Percentiles rank a stretch among this genome's conserved stretches.
These are phyloP conservation scores for Fusarium proliferatum DNA, from an alignment of 2,329 filamentous ascomycete genomes.

Conservation along the genomic window DNA sequence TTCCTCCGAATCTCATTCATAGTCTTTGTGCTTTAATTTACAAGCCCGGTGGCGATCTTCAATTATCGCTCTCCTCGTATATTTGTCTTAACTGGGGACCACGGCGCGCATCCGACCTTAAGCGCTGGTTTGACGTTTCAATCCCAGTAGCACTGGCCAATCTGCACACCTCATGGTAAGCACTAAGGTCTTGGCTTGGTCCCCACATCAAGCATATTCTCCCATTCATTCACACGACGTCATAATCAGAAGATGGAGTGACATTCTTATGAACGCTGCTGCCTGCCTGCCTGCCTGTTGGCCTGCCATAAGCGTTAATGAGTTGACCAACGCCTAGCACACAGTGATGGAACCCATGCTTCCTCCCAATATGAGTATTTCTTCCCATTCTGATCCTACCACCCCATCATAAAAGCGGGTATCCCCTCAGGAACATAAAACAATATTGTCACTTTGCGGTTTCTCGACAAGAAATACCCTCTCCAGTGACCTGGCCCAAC, in stretches of 20 bases:
- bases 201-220: background rate
- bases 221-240: background rate
- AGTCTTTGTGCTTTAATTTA: too few species aligned
- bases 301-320: too few species aligned
- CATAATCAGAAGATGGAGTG: background rate
- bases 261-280: background rate
- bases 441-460: accelerated
- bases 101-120: background rate
- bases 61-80: background rate
- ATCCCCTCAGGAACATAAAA: accelerated
- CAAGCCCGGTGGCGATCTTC: background rate
- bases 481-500: background rate
- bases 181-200: background rate
- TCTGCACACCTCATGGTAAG: background rate
- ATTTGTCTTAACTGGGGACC: background rate
- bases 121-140: background rate
- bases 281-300: background rate
- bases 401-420: too few species aligned
- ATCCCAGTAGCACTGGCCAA: accelerated
- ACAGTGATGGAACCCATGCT: background rate
- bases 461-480: accelerated
- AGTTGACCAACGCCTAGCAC: background rate
- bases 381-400: background rate
- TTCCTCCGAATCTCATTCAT: accelerated
- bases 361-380: accelerated